phyloP scores from a whole-genome alignment of 78 protist species.

The Planoprotostelium fungivorum region DNA sequence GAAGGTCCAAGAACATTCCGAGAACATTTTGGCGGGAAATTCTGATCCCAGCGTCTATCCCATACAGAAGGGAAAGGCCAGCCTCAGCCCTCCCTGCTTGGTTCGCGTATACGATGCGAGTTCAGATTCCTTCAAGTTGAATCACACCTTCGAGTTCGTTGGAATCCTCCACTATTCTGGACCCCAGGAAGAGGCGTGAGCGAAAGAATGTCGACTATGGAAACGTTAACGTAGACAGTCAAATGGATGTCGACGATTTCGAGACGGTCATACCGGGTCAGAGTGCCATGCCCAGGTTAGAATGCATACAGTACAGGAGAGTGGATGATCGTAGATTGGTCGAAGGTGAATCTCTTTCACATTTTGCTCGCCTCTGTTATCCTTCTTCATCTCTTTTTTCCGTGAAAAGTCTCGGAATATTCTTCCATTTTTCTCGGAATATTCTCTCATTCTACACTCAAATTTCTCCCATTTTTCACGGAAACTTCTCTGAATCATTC shows the following conservation, averaged over 20 bases:
- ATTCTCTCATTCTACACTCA: no score
- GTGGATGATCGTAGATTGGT: background rate
- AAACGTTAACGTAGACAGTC: background rate
- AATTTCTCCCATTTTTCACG: no score
- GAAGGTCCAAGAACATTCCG: no score
- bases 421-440: no score
- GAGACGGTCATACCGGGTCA: background rate
- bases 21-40: no score
- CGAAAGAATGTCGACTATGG: no score
- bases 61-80: background rate
- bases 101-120: background rate
- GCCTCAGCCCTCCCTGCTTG: background rate
- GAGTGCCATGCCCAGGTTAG: background rate
- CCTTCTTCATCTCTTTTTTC: no score
- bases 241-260: background rate
- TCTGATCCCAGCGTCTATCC: background rate
- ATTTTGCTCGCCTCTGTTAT: no score
- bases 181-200: no score
- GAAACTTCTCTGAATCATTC: no score
- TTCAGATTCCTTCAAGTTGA: background rate
- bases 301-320: background rate
- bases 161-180: background rate
- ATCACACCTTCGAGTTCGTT: background rate
- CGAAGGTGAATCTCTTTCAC: background rate
- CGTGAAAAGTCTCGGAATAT: no score